Percentiles rank a stretch among this genome's conserved stretches.
These are phyloP conservation scores for Cerrena zonata DNA, from an alignment of 1,284 basidiomycete genomes.

Conservation along the genomic window DNA sequence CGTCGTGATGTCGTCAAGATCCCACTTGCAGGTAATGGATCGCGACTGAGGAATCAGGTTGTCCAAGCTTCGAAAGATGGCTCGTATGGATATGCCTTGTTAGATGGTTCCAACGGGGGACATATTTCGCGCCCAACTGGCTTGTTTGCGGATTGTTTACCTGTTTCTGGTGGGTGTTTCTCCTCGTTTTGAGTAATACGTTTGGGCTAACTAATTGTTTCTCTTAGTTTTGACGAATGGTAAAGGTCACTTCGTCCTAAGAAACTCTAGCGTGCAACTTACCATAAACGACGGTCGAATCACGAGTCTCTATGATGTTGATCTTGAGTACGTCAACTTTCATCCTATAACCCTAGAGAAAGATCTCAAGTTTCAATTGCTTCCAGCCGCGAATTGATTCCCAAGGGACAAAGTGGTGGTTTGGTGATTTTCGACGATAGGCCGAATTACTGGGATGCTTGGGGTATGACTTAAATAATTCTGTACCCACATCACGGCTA, in stretches of 20 bases:
- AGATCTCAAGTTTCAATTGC: too few species aligned
- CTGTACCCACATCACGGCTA: too few species aligned
- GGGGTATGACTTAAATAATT: conserved; percentile 46
- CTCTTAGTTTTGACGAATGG: conserved; percentile 51
- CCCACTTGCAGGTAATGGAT: conserved; percentile 42
- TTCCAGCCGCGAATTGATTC: conserved; percentile 73
- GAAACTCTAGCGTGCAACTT: conserved; percentile 67
- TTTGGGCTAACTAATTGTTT: neutral
- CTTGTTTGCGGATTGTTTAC: conserved; percentile 42
- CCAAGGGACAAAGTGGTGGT: conserved; percentile 71
- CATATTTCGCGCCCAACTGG: conserved; percentile 39
- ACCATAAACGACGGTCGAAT: conserved; percentile 79
- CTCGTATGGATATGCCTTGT: conserved; percentile 58
- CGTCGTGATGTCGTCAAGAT: conserved; percentile 73
- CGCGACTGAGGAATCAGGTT: conserved; percentile 43
- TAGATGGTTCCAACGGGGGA: conserved; percentile 48
- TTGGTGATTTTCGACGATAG: conserved; percentile 86
- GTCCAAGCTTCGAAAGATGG: conserved; percentile 65
- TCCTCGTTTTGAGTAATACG: neutral
- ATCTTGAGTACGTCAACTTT: conserved; percentile 53
- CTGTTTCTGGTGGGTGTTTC: conserved; percentile 53
- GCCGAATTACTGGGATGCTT: conserved; percentile 83
- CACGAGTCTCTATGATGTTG: conserved; percentile 73
- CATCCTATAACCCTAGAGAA: too few species aligned
- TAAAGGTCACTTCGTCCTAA: conserved; percentile 63